These are phyloP conservation scores for Leptoxyphium fumago DNA, from an alignment of 2,329 filamentous ascomycete species.

Conservation along the genomic window DNA sequence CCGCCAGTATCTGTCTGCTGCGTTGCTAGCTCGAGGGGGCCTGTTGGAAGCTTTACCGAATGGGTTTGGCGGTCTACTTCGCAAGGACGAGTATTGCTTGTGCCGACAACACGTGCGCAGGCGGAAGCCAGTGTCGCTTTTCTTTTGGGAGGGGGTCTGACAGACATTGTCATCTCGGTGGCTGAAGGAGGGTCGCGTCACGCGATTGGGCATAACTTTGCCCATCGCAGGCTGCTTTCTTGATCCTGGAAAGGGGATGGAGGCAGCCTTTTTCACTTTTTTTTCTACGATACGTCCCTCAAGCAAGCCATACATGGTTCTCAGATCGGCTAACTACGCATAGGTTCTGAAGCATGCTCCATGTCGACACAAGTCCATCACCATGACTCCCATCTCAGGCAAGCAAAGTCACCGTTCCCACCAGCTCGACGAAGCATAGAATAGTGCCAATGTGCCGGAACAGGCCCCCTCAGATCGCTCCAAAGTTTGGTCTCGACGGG, in stretches of 20 bases:
- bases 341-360: neutral
- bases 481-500: too few relatives aligned
- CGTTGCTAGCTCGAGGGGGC: neutral
- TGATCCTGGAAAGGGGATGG: neutral
- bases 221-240: neutral
- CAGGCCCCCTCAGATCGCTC: too few relatives aligned
- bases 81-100: too few relatives aligned
- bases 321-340: neutral
- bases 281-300: neutral
- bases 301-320: neutral
- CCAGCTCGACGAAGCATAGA: too few relatives aligned
- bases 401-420: too few relatives aligned
- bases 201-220: too few relatives aligned
- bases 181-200: neutral
- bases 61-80: too few relatives aligned
- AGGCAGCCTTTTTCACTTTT: neutral
- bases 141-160: neutral
- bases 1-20: conserved; percentile 7
- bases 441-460: too few relatives aligned
- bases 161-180: neutral
- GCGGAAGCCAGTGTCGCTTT: neutral
- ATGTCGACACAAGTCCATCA: too few relatives aligned
- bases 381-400: too few relatives aligned
- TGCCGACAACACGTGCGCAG: neutral
- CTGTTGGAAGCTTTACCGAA: too few relatives aligned